A percentile compares a stretch with the other conserved stretches of the same genome.
phyloP scores from a whole-genome alignment of 176 grass and related monocot genomes.

The Phragmites australis region DNA sequence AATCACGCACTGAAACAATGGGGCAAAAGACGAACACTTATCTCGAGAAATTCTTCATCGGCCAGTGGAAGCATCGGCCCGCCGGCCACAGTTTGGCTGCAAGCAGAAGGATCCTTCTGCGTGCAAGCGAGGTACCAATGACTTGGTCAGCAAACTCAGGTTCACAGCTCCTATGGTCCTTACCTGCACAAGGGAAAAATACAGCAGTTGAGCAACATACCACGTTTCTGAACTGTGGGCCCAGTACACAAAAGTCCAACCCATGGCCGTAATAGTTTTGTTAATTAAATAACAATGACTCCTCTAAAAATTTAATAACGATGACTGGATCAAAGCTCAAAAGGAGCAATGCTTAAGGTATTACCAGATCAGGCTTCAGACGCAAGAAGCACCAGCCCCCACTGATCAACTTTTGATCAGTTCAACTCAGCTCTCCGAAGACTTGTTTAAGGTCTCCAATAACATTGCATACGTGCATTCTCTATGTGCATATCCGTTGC shows the following conservation, averaged over 20 bases:
- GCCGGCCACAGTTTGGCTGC: conserved; percentile 31
- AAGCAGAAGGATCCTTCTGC: background rate
- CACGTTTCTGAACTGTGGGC: conserved; percentile 6
- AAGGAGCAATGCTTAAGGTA: background rate
- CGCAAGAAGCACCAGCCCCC: conserved; percentile 18
- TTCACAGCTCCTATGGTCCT: background rate
- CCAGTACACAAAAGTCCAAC: conserved; percentile 25
- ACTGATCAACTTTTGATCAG: conserved; percentile 37
- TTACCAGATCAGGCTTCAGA: background rate
- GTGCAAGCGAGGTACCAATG: too few species aligned
- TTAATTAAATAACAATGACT: background rate
- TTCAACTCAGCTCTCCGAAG: conserved; percentile 34
- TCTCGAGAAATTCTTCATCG: background rate
- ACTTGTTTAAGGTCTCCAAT: conserved; percentile 19
- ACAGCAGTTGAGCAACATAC: background rate
- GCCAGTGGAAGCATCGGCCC: conserved; percentile 14
- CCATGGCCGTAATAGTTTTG: background rate
- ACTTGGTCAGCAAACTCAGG: too few species aligned
- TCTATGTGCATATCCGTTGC: conserved; percentile 16
- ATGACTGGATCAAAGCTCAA: conserved; percentile 33
- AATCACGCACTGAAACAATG: background rate
- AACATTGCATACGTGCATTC: background rate
- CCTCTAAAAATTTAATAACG: background rate
- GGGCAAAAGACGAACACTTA: background rate
- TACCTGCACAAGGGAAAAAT: background rate